phyloP scores from a whole-genome alignment of 2,329 filamentous ascomycete species.

The Mollisia scopiformis region DNA sequence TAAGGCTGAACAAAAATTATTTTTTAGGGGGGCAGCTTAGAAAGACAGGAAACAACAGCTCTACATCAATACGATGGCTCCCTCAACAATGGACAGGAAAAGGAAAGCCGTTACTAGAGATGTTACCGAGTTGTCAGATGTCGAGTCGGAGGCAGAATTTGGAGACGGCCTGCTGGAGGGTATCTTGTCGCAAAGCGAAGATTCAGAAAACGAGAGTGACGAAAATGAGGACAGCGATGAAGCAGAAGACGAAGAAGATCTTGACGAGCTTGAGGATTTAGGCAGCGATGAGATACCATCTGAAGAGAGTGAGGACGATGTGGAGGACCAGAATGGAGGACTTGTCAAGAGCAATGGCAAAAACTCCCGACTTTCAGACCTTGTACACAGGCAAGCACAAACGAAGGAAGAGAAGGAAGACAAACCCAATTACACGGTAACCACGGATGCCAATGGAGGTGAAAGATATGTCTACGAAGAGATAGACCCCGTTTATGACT shows the following conservation, averaged over 20 bases:
- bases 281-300: slow-evolving; percentile 55
- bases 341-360: slow-evolving; percentile 43
- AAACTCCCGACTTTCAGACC: slow-evolving; percentile 37
- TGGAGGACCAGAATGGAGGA: slow-evolving; percentile 41
- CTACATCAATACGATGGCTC: slow-evolving; percentile 30
- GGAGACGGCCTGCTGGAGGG: slow-evolving; percentile 56
- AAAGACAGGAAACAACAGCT: too few relatives aligned
- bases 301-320: slow-evolving; percentile 35
- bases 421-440: slow-evolving; percentile 55
- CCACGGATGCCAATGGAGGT: slow-evolving; percentile 87
- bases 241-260: slow-evolving; percentile 43
- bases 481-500: slow-evolving; percentile 93
- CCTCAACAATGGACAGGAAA: slow-evolving; percentile 46
- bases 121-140: slow-evolving; percentile 49
- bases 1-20: too few relatives aligned
- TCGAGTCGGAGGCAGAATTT: slow-evolving; percentile 64
- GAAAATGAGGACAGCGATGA: slow-evolving; percentile 49
- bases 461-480: slow-evolving; percentile 91
- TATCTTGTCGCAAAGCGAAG: slow-evolving; percentile 59
- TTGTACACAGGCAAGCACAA: slow-evolving; percentile 11
- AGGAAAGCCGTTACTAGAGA: slow-evolving; percentile 65
- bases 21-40: too few relatives aligned
- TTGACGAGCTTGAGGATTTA: slow-evolving; percentile 44
- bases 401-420: slow-evolving; percentile 40
- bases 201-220: slow-evolving; percentile 55